Evolutionary conservation across 805 yeast genomes (phyloP).

Genomic region (Kockiozyma suomiensis): DNA sequence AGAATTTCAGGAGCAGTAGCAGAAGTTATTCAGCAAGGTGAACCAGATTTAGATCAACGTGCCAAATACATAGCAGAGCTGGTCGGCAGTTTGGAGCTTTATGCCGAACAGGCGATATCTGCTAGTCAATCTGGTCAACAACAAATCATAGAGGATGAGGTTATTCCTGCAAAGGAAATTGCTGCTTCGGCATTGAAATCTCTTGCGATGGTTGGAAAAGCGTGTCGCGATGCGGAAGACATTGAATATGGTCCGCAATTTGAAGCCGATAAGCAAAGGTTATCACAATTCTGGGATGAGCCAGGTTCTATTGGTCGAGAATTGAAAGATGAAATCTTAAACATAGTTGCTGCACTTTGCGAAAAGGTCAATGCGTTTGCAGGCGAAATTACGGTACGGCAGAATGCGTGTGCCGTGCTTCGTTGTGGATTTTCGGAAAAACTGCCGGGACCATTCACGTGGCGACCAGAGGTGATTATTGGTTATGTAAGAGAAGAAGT

Average conservation of each 20-base stretch:
- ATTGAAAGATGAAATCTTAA: slow-evolving; percentile 50
- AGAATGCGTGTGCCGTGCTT: slow-evolving; percentile 63
- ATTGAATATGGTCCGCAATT: slow-evolving; percentile 41
- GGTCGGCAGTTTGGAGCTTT: slow-evolving; percentile 5
- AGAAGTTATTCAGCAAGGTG: slow-evolving; percentile 27
- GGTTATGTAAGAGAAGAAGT: slow-evolving; percentile 33
- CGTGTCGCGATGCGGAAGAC: slow-evolving; percentile 64
- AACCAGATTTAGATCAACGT: slow-evolving; percentile 4
- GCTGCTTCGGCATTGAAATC: slow-evolving; percentile 63
- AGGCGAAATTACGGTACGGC: slow-evolving; percentile 48
- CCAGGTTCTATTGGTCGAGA: slow-evolving; percentile 58
- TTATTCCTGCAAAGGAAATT: slow-evolving; percentile 35
- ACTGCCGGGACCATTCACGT: slow-evolving; percentile 67
- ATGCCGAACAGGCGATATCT: slow-evolving; percentile 16
- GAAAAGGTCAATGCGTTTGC: slow-evolving; percentile 44
- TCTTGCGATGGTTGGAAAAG: slow-evolving; percentile 70
- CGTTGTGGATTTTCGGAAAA: slow-evolving; percentile 66
- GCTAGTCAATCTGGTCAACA: background rate
- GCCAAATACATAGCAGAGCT: slow-evolving; percentile 15
- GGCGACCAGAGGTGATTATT: slow-evolving; percentile 48
- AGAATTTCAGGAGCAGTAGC: slow-evolving; percentile 34
- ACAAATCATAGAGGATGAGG: background rate
- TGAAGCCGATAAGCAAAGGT: background rate
- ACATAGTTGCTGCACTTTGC: slow-evolving; percentile 49
- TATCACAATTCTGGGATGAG: slow-evolving; percentile 35